phyloP scores from a whole-genome alignment of 1,284 basidiomycete species.

The Hypsizygus ulmarius region DNA sequence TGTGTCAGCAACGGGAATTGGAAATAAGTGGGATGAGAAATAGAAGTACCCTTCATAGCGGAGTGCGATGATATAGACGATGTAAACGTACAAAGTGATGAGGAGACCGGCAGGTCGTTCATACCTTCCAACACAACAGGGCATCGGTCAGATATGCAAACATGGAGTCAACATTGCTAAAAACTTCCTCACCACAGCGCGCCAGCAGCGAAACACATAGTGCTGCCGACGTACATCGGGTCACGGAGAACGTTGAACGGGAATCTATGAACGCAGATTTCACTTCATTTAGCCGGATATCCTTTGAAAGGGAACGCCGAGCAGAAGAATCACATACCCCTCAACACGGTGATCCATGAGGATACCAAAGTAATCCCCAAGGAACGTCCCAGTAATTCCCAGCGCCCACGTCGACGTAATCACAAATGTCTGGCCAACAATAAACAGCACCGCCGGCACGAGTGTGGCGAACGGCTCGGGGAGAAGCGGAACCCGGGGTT shows the following conservation, averaged over 20 bases:
- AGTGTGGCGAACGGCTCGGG: constrained; percentile 59
- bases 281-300: background rate
- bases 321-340: constrained; percentile 39
- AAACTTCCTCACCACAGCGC: constrained; percentile 70
- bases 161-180: background rate
- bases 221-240: constrained; percentile 96
- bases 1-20: background rate
- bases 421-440: constrained; percentile 78
- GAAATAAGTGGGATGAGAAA: background rate
- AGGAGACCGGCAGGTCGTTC: constrained; percentile 79
- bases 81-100: constrained; percentile 74
- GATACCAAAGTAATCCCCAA: constrained; percentile 99
- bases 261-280: constrained; percentile 51
- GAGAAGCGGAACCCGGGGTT: constrained; percentile 60
- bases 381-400: constrained; percentile 91
- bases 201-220: constrained; percentile 80
- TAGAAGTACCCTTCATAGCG: constrained; percentile 78
- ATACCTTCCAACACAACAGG: constrained; percentile 49
- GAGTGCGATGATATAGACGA: constrained; percentile 82
- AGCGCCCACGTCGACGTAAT: constrained; percentile 88
- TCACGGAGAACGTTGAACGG: constrained; percentile 93
- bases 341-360: constrained; percentile 86
- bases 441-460: constrained; percentile 66
- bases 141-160: background rate
- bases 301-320: background rate